Percentiles rank a stretch among this genome's conserved stretches.
Evolutionary conservation across 139 green algal species (phyloP).

Genomic region (Tetradesmus obliquus): DNA sequence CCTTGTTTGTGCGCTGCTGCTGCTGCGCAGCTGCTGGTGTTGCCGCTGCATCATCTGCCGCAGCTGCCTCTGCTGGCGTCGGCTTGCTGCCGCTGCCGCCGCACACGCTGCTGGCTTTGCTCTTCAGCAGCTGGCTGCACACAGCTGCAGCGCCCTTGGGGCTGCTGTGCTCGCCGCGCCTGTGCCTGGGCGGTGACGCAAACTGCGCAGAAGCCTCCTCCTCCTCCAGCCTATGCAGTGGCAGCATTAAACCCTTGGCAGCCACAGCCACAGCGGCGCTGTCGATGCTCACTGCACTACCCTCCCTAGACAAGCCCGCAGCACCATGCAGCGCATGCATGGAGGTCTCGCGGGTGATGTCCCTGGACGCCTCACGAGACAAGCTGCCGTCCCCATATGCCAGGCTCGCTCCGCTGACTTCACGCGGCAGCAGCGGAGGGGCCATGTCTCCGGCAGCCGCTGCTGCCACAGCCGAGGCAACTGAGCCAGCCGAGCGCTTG

Average conservation of each 20-base stretch:
- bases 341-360: not conserved
- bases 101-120: constrained; percentile 30
- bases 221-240: not conserved
- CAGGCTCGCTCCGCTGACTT: not conserved
- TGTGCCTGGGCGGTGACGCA: constrained; percentile 37
- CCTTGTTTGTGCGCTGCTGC: not conserved
- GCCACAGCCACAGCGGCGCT: constrained; percentile 26
- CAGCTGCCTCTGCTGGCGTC: not conserved
- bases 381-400: not conserved
- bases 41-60: no score
- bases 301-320: not conserved
- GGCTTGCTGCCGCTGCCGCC: not conserved
- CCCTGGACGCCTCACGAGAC: not conserved
- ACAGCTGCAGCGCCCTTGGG: constrained; percentile 28
- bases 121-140: constrained; percentile 31
- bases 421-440: not conserved
- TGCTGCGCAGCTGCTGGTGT: not conserved
- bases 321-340: not conserved
- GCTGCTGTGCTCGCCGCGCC: not conserved
- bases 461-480: not conserved
- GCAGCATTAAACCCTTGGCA: constrained; percentile 23
- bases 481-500: not conserved
- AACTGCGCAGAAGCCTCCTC: not conserved
- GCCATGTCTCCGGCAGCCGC: not conserved
- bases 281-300: constrained; percentile 18